phyloP scores from a whole-genome alignment of 257 asterid genomes.

The Capsicum rhomboideum region DNA sequence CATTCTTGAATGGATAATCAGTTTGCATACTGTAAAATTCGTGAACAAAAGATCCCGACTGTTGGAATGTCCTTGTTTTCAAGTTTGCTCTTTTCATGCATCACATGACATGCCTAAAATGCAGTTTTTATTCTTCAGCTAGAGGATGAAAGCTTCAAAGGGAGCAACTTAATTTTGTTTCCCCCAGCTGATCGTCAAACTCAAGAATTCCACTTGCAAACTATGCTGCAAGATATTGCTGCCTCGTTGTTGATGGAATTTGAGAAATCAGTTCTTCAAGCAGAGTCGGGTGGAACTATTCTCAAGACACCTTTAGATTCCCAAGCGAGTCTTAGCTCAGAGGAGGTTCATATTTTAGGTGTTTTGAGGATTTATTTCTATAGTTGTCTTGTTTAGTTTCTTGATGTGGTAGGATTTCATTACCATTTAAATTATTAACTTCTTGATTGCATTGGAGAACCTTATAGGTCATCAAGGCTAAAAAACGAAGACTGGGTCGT shows the following conservation, averaged over 20 bases:
- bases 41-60: not conserved
- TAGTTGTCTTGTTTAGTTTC: conserved; percentile 8
- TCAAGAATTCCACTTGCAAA: conserved; percentile 87
- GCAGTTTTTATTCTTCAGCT: conserved; percentile 36
- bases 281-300: conserved; percentile 91
- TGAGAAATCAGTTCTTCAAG: conserved; percentile 92
- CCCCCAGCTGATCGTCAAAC: conserved; percentile 97
- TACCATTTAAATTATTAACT: conserved; percentile 7
- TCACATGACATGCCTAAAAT: not conserved
- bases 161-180: conserved; percentile 66
- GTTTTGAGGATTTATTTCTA: conserved; percentile 37
- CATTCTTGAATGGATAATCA: not conserved
- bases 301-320: conserved; percentile 97
- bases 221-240: conserved; percentile 97
- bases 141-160: conserved; percentile 77
- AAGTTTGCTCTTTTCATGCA: not conserved
- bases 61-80: not conserved
- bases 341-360: conserved; percentile 98
- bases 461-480: conserved; percentile 90
- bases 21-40: not conserved
- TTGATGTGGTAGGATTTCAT: not conserved
- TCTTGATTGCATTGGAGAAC: conserved; percentile 18
- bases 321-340: conserved; percentile 98
- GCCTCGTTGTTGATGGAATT: conserved; percentile 93
- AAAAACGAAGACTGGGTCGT: conserved; percentile 89